These are phyloP conservation scores for Pseudogymnoascus sp. DNA, from an alignment of 2,329 filamentous ascomycete species.

Conservation along the genomic window DNA sequence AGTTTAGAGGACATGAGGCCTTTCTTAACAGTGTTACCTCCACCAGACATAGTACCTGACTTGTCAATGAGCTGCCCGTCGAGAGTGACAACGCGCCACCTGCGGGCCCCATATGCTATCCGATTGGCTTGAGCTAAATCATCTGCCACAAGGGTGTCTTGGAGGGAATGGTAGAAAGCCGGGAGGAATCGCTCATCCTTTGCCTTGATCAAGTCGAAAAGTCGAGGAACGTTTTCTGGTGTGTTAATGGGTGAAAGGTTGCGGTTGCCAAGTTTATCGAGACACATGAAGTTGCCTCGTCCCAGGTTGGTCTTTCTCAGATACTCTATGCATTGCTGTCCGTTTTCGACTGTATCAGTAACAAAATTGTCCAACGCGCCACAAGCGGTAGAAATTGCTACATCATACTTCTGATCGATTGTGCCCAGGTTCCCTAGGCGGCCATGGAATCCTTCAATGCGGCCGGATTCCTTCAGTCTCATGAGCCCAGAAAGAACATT, in stretches of 20 bases:
- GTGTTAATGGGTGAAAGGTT: slow-evolving; percentile 77
- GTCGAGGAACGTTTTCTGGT: slow-evolving; percentile 81
- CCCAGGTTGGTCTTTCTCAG: slow-evolving; percentile 95
- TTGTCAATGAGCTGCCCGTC: slow-evolving; percentile 95
- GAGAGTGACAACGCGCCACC: slow-evolving; percentile 95
- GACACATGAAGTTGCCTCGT: slow-evolving; percentile 91
- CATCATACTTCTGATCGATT: slow-evolving; percentile 89
- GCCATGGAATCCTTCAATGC: slow-evolving; percentile 95
- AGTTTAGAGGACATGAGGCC: slow-evolving; percentile 97
- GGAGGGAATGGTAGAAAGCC: slow-evolving; percentile 91
- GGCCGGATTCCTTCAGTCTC: slow-evolving; percentile 90
- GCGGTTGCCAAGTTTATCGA: slow-evolving; percentile 75
- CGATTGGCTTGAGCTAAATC: slow-evolving; percentile 95
- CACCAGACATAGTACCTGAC: slow-evolving; percentile 97
- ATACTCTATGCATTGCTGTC: slow-evolving; percentile 97
- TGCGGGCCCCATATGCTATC: slow-evolving; percentile 86
- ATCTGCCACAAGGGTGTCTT: slow-evolving; percentile 88
- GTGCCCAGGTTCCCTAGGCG: slow-evolving; percentile 88
- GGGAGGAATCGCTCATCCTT: slow-evolving; percentile 82
- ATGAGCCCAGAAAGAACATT: slow-evolving; percentile 88
- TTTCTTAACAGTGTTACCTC: slow-evolving; percentile 81
- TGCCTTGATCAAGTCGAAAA: slow-evolving; percentile 87
- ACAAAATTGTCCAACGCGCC: slow-evolving; percentile 90
- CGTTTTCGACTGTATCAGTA: slow-evolving; percentile 90
- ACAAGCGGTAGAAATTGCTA: slow-evolving; percentile 97